These are phyloP conservation scores for Capronia epimyces DNA, from an alignment of 2,329 filamentous ascomycete genomes.

Conservation along the genomic window DNA sequence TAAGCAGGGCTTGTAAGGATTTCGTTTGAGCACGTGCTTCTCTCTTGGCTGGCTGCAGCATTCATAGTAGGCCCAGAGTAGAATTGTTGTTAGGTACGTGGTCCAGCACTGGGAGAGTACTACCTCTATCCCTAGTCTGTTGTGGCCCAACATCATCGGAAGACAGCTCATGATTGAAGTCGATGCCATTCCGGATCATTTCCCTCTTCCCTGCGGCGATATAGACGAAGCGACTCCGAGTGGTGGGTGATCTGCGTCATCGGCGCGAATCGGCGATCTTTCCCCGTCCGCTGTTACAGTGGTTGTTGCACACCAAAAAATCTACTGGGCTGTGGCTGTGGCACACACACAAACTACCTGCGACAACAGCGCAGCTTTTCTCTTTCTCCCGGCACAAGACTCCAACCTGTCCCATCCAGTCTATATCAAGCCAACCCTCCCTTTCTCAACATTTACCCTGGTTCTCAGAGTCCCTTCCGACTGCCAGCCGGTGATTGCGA, in stretches of 20 bases:
- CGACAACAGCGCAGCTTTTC: constrained; percentile 3
- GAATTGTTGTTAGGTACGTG: too few species aligned
- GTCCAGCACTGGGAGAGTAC: too few species aligned
- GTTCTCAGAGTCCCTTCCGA: too few species aligned
- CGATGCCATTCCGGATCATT: background rate
- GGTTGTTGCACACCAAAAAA: constrained; percentile 3
- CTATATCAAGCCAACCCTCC: background rate
- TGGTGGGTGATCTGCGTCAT: background rate
- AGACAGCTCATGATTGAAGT: too few species aligned
- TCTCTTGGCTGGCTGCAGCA: too few species aligned
- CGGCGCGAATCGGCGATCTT: background rate
- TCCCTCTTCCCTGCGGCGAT: background rate
- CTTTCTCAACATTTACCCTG: background rate
- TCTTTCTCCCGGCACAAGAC: constrained; percentile 8
- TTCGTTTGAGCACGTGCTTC: background rate
- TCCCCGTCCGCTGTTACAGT: background rate
- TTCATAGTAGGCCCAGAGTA: too few species aligned
- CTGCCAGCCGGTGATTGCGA: background rate
- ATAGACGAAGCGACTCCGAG: too few species aligned
- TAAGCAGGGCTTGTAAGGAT: background rate
- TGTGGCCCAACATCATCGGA: too few species aligned
- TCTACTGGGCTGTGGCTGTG: background rate
- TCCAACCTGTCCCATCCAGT: constrained; percentile 1
- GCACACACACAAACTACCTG: constrained; percentile 7
- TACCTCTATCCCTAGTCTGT: too few species aligned